Conservation (phyloP, 805 yeast genomes). For the Myxozyma mucilagina region DNA sequence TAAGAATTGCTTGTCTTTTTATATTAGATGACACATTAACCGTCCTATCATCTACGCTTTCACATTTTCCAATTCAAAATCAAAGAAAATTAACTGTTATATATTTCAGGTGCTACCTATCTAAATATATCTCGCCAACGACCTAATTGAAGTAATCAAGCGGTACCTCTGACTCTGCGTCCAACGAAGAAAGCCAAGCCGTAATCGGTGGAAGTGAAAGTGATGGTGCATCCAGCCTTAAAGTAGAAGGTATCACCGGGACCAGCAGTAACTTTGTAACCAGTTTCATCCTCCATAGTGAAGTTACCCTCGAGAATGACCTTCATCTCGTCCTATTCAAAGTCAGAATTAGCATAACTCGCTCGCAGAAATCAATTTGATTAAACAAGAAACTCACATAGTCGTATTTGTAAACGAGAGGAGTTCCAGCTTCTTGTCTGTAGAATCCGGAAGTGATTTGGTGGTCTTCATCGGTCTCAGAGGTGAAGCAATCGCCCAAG, state of each 20-base stretch:
- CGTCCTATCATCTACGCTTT: neutral
- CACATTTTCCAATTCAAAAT: neutral
- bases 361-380: neutral
- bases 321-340: conserved; percentile 63
- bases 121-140: neutral
- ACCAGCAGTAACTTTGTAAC: conserved; percentile 54
- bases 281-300: conserved; percentile 63
- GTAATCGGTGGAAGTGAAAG: conserved; percentile 61
- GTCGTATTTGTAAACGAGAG: conserved; percentile 64
- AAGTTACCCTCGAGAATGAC: conserved; percentile 68
- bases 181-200: conserved; percentile 66
- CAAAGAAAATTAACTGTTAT: neutral
- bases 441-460: conserved; percentile 68
- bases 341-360: neutral
- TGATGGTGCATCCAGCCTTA: conserved; percentile 66
- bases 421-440: conserved; percentile 66
- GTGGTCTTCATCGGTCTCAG: conserved; percentile 60
- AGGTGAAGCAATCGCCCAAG: conserved; percentile 64
- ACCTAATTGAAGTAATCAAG: neutral
- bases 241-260: conserved; percentile 72
- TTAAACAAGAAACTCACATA: conserved; percentile 31
- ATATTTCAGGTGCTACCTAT: neutral
- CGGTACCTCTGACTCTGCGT: conserved; percentile 12
- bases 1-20: neutral
- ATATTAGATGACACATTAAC: no score